These are phyloP conservation scores for Trebouxia gelatinosa DNA, from an alignment of 163 green algal species.

Conservation along the genomic window DNA sequence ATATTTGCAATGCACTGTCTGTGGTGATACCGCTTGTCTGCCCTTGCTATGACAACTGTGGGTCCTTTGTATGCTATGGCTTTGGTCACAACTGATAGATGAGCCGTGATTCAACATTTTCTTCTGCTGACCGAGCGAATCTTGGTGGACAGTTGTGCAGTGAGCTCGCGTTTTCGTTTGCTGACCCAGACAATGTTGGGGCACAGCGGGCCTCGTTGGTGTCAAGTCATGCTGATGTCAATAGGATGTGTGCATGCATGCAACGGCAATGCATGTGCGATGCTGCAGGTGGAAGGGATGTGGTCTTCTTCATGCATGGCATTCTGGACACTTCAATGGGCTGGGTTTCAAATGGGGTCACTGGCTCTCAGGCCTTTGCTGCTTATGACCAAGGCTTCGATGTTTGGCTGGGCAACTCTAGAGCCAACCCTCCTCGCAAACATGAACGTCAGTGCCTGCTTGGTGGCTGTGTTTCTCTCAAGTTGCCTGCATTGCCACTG, in stretches of 20 bases:
- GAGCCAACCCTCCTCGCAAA: slow-evolving; percentile 78
- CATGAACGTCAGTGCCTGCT: slow-evolving; percentile 51
- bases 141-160: no score
- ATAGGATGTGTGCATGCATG: neutral
- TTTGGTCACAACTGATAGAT: no score
- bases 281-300: slow-evolving; percentile 52
- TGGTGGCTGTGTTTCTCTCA: no score
- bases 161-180: no score
- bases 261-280: neutral
- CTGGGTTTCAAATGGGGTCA: slow-evolving; percentile 72
- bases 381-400: slow-evolving; percentile 94
- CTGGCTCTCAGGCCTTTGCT: slow-evolving; percentile 86
- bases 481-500: no score
- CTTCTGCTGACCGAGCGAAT: no score
- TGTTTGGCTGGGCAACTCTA: slow-evolving; percentile 92
- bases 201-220: neutral
- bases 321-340: slow-evolving; percentile 75
- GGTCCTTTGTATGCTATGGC: no score
- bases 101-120: no score
- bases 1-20: no score
- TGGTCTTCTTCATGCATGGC: slow-evolving; percentile 91
- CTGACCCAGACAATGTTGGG: no score
- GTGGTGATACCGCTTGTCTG: no score
- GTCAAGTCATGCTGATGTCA: neutral
- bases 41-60: no score